phyloP scores from a whole-genome alignment of 495 filamentous ascomycete genomes.

The Thermothielavioides terrestris region DNA sequence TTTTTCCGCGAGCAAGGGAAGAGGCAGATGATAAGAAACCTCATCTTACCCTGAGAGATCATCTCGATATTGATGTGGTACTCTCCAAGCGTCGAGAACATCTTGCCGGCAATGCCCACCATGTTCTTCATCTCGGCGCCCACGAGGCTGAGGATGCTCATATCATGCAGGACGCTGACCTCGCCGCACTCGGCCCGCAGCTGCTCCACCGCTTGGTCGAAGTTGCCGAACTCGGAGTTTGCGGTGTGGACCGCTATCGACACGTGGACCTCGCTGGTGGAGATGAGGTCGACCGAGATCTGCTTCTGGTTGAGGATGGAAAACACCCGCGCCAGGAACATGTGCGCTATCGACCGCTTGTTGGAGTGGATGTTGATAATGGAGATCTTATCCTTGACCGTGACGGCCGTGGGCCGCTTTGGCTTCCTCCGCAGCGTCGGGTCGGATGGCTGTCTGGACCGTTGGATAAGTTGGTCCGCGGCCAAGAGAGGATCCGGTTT shows the following conservation, averaged over 20 bases:
- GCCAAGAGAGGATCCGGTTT: slow-evolving; percentile 47
- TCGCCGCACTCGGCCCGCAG: slow-evolving; percentile 62
- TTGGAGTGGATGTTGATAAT: slow-evolving; percentile 95
- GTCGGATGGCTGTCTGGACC: slow-evolving; percentile 36
- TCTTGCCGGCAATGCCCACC: slow-evolving; percentile 78
- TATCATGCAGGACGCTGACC: slow-evolving; percentile 73
- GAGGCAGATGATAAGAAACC: background rate
- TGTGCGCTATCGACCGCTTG: slow-evolving; percentile 64
- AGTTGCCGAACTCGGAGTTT: slow-evolving; percentile 52
- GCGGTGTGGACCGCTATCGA: slow-evolving; percentile 87
- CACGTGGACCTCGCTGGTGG: slow-evolving; percentile 88
- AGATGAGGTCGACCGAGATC: slow-evolving; percentile 86
- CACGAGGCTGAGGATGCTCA: slow-evolving; percentile 88
- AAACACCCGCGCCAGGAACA: slow-evolving; percentile 88
- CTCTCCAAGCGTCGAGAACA: slow-evolving; percentile 85
- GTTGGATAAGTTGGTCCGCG: slow-evolving; percentile 37
- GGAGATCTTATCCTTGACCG: slow-evolving; percentile 86
- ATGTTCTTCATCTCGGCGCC: slow-evolving; percentile 94
- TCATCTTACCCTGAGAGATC: slow-evolving; percentile 79
- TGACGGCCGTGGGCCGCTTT: slow-evolving; percentile 73
- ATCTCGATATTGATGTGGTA: slow-evolving; percentile 90
- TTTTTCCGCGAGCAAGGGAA: background rate
- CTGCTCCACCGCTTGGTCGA: slow-evolving; percentile 60
- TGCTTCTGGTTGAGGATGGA: slow-evolving; percentile 68
- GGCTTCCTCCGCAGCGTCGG: slow-evolving; percentile 34